Evolutionary conservation across 2,329 filamentous ascomycete genomes (phyloP), one percentile per base, ranked within the genome.

Genomic region (Emericellopsis atlantica): DNA sequence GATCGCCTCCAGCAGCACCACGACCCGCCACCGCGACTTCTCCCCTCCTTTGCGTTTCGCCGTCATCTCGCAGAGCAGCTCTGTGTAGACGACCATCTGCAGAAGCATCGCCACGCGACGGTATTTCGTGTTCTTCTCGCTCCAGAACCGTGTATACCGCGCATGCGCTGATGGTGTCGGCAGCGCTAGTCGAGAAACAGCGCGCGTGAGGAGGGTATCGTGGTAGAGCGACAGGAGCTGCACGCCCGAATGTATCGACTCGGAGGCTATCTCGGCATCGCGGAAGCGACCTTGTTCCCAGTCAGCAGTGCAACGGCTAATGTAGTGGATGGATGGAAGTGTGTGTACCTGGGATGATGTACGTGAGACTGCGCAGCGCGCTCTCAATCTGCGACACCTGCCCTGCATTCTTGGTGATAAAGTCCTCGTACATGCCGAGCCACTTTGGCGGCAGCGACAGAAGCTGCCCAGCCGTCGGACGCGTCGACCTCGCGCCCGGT

Each of bases 41-140:
- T 93, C 75, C 36, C 83, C 88, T 15, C 86, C 84, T 46, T 80
- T 80, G 38, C 90, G 75, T 62, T 94, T 93, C 23, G 89, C 89
- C 23, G 84, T 77, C 92, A 98, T 98, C 59, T 98, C 92, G 74
- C 90, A 92, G n/a, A 98, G 66, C 24, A 98, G 69, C 63, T 98
- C 87, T 0, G 89, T 95, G 56, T 96, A 96, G 50, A 92, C 84
- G 22, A 95, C 84, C 64, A 94, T 83, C 57, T 94, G 87, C 38
- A 98, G 67, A 5, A 88, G 67, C 48, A 89, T 72, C 33, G 90
- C 89, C 41, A 93, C 77, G 44, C 84, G 76, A 44, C 81, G 77
- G 60, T 98, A 98, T 9, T 86, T 69, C 5, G 72, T 67, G 52
- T 71, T 78, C 50, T 72, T 73, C 42, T 69, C 60, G 6, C 74